Percentiles rank a stretch among this genome's conserved stretches.
These are phyloP conservation scores for Annulohypoxylon moriforme DNA, from an alignment of 495 filamentous ascomycete genomes.

Conservation along the genomic window DNA sequence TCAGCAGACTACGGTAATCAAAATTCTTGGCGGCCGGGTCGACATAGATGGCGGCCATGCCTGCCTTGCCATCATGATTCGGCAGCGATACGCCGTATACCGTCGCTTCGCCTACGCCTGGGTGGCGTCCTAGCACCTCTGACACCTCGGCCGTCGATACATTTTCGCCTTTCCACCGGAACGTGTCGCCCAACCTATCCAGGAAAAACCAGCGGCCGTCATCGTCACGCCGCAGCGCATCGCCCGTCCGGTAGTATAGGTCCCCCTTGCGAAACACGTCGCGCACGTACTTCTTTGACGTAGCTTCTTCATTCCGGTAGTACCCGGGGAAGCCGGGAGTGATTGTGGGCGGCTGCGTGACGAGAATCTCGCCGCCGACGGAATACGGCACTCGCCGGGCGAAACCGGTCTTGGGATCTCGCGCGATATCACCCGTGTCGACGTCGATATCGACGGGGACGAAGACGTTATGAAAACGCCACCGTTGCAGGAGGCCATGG, in stretches of 20 bases:
- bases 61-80: conserved; percentile 76
- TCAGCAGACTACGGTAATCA: conserved; percentile 65
- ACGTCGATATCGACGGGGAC: conserved; percentile 77
- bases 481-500: conserved; percentile 70
- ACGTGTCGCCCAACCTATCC: conserved; percentile 82
- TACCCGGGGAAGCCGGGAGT: conserved; percentile 73
- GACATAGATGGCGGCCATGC: conserved; percentile 70
- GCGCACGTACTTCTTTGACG: conserved; percentile 73
- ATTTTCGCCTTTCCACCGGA: conserved; percentile 87
- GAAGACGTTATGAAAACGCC: conserved; percentile 60
- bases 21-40: conserved; percentile 58
- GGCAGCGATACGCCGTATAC: conserved; percentile 82
- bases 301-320: conserved; percentile 72
- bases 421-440: conserved; percentile 70
- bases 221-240: conserved; percentile 70
- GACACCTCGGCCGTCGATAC: conserved; percentile 83
- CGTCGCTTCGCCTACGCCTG: conserved; percentile 77
- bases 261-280: conserved; percentile 82
- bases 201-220: conserved; percentile 85
- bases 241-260: conserved; percentile 78
- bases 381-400: conserved; percentile 71
- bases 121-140: conserved; percentile 72
- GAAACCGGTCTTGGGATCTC: conserved; percentile 74
- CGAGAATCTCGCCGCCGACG: conserved; percentile 79
- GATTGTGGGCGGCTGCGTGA: conserved; percentile 64